A percentile compares a stretch with the other conserved stretches of the same genome.
Evolutionary conservation across 2,329 filamentous ascomycete species (phyloP).

Genomic region (Fusarium lyarnte): DNA sequence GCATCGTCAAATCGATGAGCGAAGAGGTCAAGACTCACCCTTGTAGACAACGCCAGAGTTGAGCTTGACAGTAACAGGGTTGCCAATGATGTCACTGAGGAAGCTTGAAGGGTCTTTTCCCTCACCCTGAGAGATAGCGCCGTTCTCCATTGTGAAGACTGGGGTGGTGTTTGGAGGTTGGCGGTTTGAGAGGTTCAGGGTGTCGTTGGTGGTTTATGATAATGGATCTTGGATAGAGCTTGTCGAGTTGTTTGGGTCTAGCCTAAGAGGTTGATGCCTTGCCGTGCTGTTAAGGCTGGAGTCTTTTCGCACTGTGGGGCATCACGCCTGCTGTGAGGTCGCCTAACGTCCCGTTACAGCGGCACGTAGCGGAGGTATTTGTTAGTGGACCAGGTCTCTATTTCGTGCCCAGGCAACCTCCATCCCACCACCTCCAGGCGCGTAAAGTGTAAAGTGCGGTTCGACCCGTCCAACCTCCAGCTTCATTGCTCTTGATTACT

Average conservation of each 20-base stretch:
- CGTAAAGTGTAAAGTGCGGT: conserved; percentile 29
- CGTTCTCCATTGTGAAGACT: conserved; percentile 75
- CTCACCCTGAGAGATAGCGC: conserved; percentile 68
- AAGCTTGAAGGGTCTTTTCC: conserved; percentile 95
- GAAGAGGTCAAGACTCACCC: conserved; percentile 62
- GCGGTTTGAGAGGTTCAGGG: conserved; percentile 2
- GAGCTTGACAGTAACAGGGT: conserved; percentile 93
- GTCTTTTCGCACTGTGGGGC: conserved; percentile 39
- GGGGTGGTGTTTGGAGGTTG: conserved; percentile 5
- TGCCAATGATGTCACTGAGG: conserved; percentile 92
- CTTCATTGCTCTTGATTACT: background rate
- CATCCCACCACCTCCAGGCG: conserved; percentile 14
- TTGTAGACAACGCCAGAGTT: conserved; percentile 99
- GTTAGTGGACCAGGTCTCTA: conserved; percentile 17
- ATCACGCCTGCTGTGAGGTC: conserved; percentile 2
- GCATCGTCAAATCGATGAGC: background rate
- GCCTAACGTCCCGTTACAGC: conserved; percentile 35
- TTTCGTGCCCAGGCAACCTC: conserved; percentile 16
- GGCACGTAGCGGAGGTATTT: conserved; percentile 31
- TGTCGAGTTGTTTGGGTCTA: conserved; percentile 23
- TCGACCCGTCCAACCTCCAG: background rate
- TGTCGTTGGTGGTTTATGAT: conserved; percentile 25
- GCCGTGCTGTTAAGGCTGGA: conserved; percentile 36
- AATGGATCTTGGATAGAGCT: conserved; percentile 20
- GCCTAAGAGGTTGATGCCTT: conserved; percentile 36